Base-by-base conservation (phyloP, 192 early-diverging fungal species). In the Linnemannia hyalina region DNA sequence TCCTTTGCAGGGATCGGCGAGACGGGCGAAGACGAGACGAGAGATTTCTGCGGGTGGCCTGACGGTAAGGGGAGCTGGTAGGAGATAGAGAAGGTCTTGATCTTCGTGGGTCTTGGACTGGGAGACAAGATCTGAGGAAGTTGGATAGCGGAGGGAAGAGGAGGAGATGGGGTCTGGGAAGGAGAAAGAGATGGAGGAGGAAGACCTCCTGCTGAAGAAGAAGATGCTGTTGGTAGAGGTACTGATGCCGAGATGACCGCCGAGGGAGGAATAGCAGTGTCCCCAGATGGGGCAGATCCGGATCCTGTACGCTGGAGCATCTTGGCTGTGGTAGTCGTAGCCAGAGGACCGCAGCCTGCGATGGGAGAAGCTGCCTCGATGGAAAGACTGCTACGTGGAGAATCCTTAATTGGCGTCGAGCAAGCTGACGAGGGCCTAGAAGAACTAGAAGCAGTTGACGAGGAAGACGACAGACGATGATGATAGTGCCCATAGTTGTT, bases 41-140 rank as follows among this genome's bases (percentile, higher is more conserved):
- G 69, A 44, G 68, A 76, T 18, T 49, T 74, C 35, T 81, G 73
- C 15, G 68, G 71, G 23, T 70, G 80, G 42, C 68, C 73, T 7
- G 80, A 72, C 10, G 74, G 80, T 20, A 76, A 38, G 38, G 80
- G 80, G 2, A 82, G 75, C 52, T 76, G 80, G 52, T 76, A 76
- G 3, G 80, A 76, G n/a, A 82, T 82, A 3, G 80, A 82, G 26
- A 70, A 15, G 15, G 80, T 76, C n/a, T 70, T 82, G 13, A 70
- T 26, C 36, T 63, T 36, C 36, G n/a, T 44, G 18, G 55, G 26
- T 22, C 26, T 15, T 20, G 46, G 26, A 26, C 26, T 15, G 18
- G 46, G 26, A 26, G 60, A 65, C 60, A 5, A 32, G 11, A 72
- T 42, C 29, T 57, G 68, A 70, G 40, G 32, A 36, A 38, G 77